phyloP scores from a whole-genome alignment of 768 basidiomycete genomes.

The Mycena rosella region DNA sequence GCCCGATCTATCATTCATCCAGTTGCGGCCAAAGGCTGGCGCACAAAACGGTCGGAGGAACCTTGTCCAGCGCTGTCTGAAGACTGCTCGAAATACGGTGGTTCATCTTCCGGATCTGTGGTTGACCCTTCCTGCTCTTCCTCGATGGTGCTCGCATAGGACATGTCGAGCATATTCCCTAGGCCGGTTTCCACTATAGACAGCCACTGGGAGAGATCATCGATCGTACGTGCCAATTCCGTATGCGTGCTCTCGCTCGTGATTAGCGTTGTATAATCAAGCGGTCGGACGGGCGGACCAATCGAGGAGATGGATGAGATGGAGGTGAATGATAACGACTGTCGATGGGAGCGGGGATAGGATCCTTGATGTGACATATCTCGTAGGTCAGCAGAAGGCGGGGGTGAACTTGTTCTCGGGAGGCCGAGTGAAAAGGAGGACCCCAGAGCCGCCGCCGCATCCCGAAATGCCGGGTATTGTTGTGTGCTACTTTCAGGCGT shows the following conservation, averaged over 20 bases:
- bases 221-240: slow-evolving; percentile 80
- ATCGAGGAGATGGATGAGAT: slow-evolving; percentile 42
- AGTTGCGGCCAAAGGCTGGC: slow-evolving; percentile 23
- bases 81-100: slow-evolving; percentile 27
- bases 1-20: slow-evolving; percentile 9
- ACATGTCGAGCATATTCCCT: slow-evolving; percentile 70
- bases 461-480: slow-evolving; percentile 39
- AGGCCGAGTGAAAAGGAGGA: slow-evolving; percentile 53
- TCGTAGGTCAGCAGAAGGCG: slow-evolving; percentile 44
- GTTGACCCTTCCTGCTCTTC: slow-evolving; percentile 68
- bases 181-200: slow-evolving; percentile 80
- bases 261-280: slow-evolving; percentile 76
- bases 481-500: slow-evolving; percentile 33
- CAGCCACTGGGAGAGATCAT: slow-evolving; percentile 83
- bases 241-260: slow-evolving; percentile 70
- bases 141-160: slow-evolving; percentile 67
- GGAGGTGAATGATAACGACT: slow-evolving; percentile 50
- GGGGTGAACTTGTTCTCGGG: slow-evolving; percentile 49
- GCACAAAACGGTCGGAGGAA: slow-evolving; percentile 21
- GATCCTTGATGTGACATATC: slow-evolving; percentile 36
- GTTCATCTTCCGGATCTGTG: slow-evolving; percentile 33
- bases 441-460: slow-evolving; percentile 40
- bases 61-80: slow-evolving; percentile 26
- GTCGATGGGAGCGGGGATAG: slow-evolving; percentile 35
- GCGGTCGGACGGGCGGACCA: slow-evolving; percentile 68